Evolutionary conservation across 257 asterid genomes (phyloP).

Genomic region (Cruciata laevipes): DNA sequence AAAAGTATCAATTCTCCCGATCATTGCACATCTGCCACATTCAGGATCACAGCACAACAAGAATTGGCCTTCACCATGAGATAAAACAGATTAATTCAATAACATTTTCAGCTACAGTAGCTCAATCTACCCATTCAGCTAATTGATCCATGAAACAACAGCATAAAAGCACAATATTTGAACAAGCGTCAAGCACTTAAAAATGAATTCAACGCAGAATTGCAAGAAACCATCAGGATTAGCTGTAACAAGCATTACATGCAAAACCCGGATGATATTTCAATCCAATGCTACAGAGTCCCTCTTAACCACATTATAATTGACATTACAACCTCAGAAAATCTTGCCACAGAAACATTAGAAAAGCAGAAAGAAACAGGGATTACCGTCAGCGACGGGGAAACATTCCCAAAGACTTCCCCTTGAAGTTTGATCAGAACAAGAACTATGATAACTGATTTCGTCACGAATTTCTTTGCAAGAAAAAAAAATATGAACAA

Average conservation of each 20-base stretch:
- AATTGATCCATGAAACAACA: not conserved
- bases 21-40: conserved; percentile 18
- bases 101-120: not conserved
- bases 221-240: not conserved
- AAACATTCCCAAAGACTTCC: not conserved
- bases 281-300: conserved; percentile 1
- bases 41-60: conserved; percentile 17
- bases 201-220: not conserved
- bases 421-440: not conserved
- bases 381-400: conserved; percentile 1
- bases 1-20: conserved; percentile 20
- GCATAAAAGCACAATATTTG: not conserved
- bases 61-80: conserved; percentile 15
- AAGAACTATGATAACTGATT: not conserved
- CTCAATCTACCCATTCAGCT: not conserved
- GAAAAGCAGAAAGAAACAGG: not conserved
- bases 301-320: not conserved
- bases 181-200: not conserved
- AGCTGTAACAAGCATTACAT: not conserved
- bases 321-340: not conserved
- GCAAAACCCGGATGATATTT: conserved; percentile 14
- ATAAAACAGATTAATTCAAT: not conserved
- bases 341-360: not conserved
- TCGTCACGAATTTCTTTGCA: not conserved
- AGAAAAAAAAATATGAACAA: no score